These are phyloP conservation scores for Saccharomyces kudriavzevii DNA, from an alignment of 805 yeast species.

Conservation along the genomic window DNA sequence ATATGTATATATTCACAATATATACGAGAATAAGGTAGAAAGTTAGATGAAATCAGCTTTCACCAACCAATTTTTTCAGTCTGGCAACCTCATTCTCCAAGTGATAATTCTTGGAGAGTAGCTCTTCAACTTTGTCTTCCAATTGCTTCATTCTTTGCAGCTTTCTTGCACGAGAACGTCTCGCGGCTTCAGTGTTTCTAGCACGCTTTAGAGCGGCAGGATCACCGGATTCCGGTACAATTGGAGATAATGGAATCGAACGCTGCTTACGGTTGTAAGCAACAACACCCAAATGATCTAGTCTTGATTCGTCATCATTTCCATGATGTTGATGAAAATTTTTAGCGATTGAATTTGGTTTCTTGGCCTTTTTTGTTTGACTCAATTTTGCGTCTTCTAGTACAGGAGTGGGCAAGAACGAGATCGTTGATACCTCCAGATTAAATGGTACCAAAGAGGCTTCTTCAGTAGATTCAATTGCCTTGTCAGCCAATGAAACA, in stretches of 20 bases:
- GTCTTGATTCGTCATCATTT: conserved; percentile 7
- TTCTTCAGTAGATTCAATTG: conserved; percentile 13
- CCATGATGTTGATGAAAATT: conserved; percentile 1
- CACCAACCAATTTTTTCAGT: conserved; percentile 42
- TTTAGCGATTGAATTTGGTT: conserved; percentile 22
- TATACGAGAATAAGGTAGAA: neutral
- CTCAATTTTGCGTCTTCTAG: conserved; percentile 21
- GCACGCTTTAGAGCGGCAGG: conserved; percentile 82
- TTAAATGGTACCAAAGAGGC: neutral
- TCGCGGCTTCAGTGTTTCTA: conserved; percentile 91
- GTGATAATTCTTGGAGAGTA: conserved; percentile 49
- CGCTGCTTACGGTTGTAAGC: conserved; percentile 75
- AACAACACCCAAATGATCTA: conserved; percentile 69
- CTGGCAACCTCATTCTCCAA: conserved; percentile 59
- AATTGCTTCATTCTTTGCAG: conserved; percentile 79
- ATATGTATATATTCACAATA: neutral
- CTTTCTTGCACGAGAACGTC: conserved; percentile 89
- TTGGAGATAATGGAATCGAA: conserved; percentile 60
- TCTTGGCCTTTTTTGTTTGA: conserved; percentile 3
- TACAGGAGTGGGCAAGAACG: conserved; percentile 29
- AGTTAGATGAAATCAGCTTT: neutral
- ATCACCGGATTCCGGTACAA: conserved; percentile 52
- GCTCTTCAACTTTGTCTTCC: conserved; percentile 65
- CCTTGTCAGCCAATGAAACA: conserved; percentile 18
- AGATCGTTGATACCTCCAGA: conserved; percentile 5